Percentiles rank a stretch among this genome's conserved stretches.
Evolutionary conservation across 768 basidiomycete genomes (phyloP).

Genomic region (Hydnum rufescens): DNA sequence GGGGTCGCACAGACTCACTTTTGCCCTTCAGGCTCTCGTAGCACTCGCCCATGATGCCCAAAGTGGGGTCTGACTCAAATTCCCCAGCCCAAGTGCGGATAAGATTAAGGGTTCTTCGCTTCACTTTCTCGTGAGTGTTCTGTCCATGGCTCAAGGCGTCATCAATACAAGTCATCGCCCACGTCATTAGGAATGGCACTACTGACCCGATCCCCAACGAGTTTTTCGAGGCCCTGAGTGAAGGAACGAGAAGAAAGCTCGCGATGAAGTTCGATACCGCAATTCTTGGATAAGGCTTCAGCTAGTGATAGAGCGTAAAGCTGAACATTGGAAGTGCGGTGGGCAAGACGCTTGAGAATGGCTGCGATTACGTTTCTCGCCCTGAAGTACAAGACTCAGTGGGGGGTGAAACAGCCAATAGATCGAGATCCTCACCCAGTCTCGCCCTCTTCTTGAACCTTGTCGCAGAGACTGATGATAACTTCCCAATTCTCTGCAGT

Average conservation of each 20-base stretch:
- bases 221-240: slow-evolving; percentile 69
- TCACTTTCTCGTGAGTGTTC: slow-evolving; percentile 88
- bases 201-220: slow-evolving; percentile 69
- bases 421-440: slow-evolving; percentile 37
- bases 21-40: slow-evolving; percentile 65
- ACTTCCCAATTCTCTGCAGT: slow-evolving; percentile 93
- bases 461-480: slow-evolving; percentile 87
- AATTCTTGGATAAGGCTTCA: slow-evolving; percentile 86
- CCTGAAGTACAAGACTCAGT: slow-evolving; percentile 23
- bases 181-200: not conserved
- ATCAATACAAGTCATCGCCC: not conserved
- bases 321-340: slow-evolving; percentile 93
- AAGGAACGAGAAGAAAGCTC: slow-evolving; percentile 83
- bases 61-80: slow-evolving; percentile 56
- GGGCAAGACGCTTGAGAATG: slow-evolving; percentile 73
- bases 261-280: slow-evolving; percentile 53
- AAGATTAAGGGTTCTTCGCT: slow-evolving; percentile 45
- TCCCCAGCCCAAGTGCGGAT: slow-evolving; percentile 72
- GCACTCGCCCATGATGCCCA: slow-evolving; percentile 83
- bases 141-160: slow-evolving; percentile 16
- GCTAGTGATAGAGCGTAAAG: slow-evolving; percentile 75
- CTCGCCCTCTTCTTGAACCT: slow-evolving; percentile 77
- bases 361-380: slow-evolving; percentile 73
- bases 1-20: slow-evolving; percentile 27
- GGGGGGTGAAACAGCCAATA: not conserved